Base-by-base conservation (phyloP, 2,329 filamentous ascomycete species). In the Ceratocystis lukuohia region DNA sequence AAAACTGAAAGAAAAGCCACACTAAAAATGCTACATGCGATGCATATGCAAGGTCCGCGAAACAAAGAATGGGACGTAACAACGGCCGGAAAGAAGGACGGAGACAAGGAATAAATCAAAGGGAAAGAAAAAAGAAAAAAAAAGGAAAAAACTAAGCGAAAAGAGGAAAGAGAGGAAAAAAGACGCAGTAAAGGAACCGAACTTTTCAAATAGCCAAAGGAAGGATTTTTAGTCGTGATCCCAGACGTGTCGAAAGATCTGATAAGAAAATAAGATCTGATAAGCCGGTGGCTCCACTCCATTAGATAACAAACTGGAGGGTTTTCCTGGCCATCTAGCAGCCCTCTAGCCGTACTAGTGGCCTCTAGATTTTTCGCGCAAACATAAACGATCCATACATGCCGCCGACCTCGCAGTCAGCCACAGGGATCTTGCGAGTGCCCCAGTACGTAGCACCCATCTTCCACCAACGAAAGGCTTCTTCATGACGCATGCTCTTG, bases 391-490 rank as follows among this genome's bases (percentile, higher is more conserved):
- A 82, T 25, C 94, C 94, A 73, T 97, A 96, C 73, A 96, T 95
- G 69, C 91, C 91, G 71, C 96, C 94, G 30, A 97, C 88, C 75
- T 97, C 93, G 65, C 92, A 90, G 72, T 86, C 84, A 30, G 89
- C 91, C 70, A 97, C 87, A n/a, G 93, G 95, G 53, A 97, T 82
- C 77, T 97, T 94, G 69, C 88, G 82, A 85, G 91, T 91, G 46
- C 89, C 89, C 89, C 89, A 93, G 77, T 85, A 89, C 71, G 84
- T 83, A 62, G 89, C 89, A 41, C 89, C 89, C 87, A 91, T 88
- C 78, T 94, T 94, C 89, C 89, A 94, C 71, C 78, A 77, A 70
- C 86, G 82, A 72, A 88, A 84, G 66, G 77, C 74, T 65, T 75
- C 73, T 69, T 78, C 77, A 48, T 70, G 69, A 50, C 70, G 69